Evolutionary conservation across 2,329 filamentous ascomycete species (phyloP).

Genomic region (Neobulgaria alba): DNA sequence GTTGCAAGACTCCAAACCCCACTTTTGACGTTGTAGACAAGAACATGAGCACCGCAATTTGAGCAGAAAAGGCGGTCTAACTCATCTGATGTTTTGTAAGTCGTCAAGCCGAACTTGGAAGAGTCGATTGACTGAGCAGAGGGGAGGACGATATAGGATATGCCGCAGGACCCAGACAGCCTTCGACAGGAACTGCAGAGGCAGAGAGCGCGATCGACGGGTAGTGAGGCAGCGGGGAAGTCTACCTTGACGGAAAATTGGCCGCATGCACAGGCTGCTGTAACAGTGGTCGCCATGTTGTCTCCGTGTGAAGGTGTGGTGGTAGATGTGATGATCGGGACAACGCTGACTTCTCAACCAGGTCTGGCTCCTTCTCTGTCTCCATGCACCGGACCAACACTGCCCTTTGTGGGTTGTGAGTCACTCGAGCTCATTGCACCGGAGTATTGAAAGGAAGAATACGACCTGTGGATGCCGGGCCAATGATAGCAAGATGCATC

Average conservation of each 20-base stretch:
- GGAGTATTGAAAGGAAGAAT: no score
- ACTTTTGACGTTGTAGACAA: conserved; percentile 21
- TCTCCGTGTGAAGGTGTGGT: no score
- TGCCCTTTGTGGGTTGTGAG: no score
- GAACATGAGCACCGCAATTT: conserved; percentile 40
- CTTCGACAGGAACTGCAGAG: conserved; percentile 43
- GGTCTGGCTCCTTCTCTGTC: no score
- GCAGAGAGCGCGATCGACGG: conserved; percentile 36
- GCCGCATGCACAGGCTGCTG: conserved; percentile 32
- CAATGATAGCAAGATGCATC: no score
- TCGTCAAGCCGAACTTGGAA: conserved; percentile 30
- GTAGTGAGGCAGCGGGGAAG: conserved; percentile 29
- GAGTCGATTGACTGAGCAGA: conserved; percentile 21
- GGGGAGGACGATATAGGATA: conserved; percentile 36
- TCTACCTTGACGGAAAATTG: conserved; percentile 28
- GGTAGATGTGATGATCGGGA: no score
- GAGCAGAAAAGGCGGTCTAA: conserved; percentile 40
- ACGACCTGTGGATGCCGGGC: no score
- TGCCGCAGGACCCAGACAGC: conserved; percentile 38
- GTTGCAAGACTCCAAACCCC: conserved; percentile 29
- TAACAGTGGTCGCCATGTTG: conserved; percentile 15
- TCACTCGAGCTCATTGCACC: no score
- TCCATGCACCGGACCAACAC: no score
- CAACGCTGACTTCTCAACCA: no score
- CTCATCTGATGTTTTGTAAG: conserved; percentile 36